Conservation (phyloP, 768 basidiomycete genomes). For the Exidia glandulosa region DNA sequence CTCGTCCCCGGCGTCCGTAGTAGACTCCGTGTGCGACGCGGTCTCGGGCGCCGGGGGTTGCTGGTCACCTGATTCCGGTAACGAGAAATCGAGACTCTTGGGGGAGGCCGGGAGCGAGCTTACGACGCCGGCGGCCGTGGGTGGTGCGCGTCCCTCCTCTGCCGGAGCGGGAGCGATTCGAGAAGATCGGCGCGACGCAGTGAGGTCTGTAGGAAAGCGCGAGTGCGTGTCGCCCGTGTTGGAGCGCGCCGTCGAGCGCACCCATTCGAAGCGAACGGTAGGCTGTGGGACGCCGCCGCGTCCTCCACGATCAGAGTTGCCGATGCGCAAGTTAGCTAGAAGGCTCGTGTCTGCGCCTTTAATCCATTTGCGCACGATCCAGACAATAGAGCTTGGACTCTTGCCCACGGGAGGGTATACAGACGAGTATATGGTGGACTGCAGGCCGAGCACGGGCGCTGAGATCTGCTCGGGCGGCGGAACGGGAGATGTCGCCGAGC, state of each 20-base stretch:
- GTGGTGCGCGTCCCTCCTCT: background rate
- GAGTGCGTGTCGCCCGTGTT: background rate
- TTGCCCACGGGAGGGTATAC: constrained; percentile 25
- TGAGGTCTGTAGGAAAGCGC: background rate
- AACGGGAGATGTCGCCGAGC: background rate
- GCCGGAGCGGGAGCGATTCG: background rate
- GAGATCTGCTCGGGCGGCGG: constrained; percentile 2
- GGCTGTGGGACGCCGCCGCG: background rate
- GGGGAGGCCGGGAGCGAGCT: background rate
- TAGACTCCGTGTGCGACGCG: background rate
- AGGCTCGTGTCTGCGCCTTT: constrained; percentile 43
- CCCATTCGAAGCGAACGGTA: background rate
- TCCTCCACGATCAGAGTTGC: background rate
- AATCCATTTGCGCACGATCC: constrained; percentile 67
- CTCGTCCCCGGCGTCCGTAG: constrained; percentile 45
- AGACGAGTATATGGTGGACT: constrained; percentile 50
- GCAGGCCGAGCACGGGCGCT: constrained; percentile 53
- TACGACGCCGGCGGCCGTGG: background rate
- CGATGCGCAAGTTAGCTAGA: constrained; percentile 26
- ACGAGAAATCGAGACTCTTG: background rate
- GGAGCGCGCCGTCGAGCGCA: background rate
- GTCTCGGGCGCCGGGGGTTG: background rate
- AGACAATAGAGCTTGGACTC: constrained; percentile 45
- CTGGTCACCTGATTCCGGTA: background rate
- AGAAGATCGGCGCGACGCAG: background rate